These are phyloP conservation scores for Lactuca sativa DNA, from an alignment of 129 eudicot species.

Conservation along the genomic window DNA sequence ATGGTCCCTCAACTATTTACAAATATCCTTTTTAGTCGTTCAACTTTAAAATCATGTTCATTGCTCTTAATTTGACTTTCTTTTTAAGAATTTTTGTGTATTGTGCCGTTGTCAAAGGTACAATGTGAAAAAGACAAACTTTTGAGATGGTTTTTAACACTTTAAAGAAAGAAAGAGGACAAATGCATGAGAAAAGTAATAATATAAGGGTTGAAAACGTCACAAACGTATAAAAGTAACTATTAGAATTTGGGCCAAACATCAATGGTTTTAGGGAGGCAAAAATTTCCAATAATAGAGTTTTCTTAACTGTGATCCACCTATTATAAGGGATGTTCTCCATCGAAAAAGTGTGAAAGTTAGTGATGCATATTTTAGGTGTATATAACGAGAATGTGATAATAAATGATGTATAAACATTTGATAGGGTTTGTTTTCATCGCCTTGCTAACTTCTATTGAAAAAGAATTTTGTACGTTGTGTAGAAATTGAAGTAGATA, in stretches of 20 bases:
- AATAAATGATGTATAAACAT: too few species aligned
- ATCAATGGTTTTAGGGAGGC: background rate
- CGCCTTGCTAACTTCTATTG: too few species aligned
- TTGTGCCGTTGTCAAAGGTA: background rate
- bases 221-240: background rate
- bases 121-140: background rate
- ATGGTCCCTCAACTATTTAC: conserved; percentile 7
- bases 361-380: background rate
- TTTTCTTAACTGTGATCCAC: too few species aligned
- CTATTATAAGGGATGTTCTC: background rate
- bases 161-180: background rate
- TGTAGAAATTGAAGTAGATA: too few species aligned
- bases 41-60: conserved; percentile 2
- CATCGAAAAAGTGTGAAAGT: background rate
- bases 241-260: background rate
- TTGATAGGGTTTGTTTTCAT: too few species aligned
- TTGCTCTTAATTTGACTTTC: background rate
- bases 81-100: background rate
- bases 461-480: too few species aligned
- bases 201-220: background rate
- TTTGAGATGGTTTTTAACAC: background rate
- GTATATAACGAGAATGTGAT: too few species aligned
- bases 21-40: background rate
- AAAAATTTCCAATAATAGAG: background rate
- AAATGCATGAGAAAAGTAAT: background rate